Evolutionary conservation across 2,329 filamentous ascomycete genomes (phyloP).

Genomic region (Phyllosticta citriasiana): DNA sequence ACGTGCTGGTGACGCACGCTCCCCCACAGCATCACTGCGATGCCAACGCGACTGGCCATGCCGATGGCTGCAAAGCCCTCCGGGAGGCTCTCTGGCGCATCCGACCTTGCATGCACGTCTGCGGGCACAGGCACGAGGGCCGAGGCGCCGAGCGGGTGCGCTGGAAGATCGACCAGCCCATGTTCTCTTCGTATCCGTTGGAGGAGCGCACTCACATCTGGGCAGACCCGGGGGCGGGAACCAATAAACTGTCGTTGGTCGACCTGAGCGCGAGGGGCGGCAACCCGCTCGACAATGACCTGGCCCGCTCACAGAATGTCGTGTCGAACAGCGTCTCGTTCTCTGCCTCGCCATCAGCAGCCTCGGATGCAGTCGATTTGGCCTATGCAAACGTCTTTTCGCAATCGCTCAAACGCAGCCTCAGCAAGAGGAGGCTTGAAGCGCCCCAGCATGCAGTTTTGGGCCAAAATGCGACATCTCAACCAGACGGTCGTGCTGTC

Average conservation of each 20-base stretch:
- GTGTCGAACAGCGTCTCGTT: conserved; percentile 2
- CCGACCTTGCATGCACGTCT: conserved; percentile 55
- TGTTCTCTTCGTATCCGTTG: conserved; percentile 27
- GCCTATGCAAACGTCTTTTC: neutral
- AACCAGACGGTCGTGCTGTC: neutral
- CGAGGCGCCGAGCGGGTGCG: conserved; percentile 53
- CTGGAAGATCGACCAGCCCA: conserved; percentile 41
- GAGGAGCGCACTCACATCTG: conserved; percentile 40
- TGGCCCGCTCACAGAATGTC: conserved; percentile 1
- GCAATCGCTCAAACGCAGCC: neutral
- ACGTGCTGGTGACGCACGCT: conserved; percentile 63
- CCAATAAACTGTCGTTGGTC: conserved; percentile 53
- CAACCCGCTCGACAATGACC: conserved; percentile 21
- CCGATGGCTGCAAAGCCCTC: conserved; percentile 51
- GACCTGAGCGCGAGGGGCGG: conserved; percentile 45
- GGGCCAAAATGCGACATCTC: neutral
- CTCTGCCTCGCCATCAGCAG: conserved; percentile 4
- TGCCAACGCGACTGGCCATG: conserved; percentile 17
- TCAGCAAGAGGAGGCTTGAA: neutral
- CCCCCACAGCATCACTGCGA: conserved; percentile 55
- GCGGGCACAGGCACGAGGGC: conserved; percentile 62
- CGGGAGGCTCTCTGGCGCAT: conserved; percentile 48
- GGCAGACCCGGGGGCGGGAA: conserved; percentile 48
- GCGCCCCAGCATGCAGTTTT: neutral
- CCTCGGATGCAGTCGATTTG: neutral